Base-by-base conservation (phyloP, 345 rosid species). In the Citrus medica region DNA sequence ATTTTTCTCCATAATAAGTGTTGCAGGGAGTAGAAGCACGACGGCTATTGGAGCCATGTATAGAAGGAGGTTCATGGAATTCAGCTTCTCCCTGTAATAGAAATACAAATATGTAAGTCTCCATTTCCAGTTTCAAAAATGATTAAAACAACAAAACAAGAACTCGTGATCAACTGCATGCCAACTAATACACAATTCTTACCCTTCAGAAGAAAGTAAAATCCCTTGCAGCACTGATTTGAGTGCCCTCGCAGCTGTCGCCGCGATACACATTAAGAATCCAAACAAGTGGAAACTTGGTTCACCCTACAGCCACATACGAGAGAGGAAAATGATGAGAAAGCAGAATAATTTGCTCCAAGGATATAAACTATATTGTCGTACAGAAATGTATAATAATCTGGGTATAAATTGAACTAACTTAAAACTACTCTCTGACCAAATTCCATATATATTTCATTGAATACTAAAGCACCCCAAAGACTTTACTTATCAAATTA, bases 21-120 rank as follows among this genome's bases (percentile, higher is more conserved):
- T 91, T 58, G 97, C 97, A 7, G 99, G 99, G 8, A 97, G 93
- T 65, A 97, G 91, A 74, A 93, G 87, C 33, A 92, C 92, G 9
- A 97, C 99, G 25, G 99, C 99, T 78, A 97, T 86, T 1, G 99
- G 99, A 80, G 98, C 98, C 99, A 97, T 97, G 88, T 97, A 97
- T 6, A 97, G 89, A 56, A 97, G 96, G 16, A 97, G 94, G 80
- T 97, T 97, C 98, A 97, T 94, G 33, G 99, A 94, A 88, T 94
- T 93, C 76, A 97, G 92, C 91, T 94, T 97, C 89, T 97, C 99
- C 92, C 99, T 97, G 77, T 21, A 86, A 82, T 58, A 76, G 37
- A 73, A 78, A 33, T 32, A 35, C 32, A 30, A 67, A 61, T 9
- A 25, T 74, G 80, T 87, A 72, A 87, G 74, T 71, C 71, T 60